Evolutionary conservation across 2,329 filamentous ascomycete genomes (phyloP), one percentile per base, ranked within the genome.

Genomic region (Colletotrichum siamense): DNA sequence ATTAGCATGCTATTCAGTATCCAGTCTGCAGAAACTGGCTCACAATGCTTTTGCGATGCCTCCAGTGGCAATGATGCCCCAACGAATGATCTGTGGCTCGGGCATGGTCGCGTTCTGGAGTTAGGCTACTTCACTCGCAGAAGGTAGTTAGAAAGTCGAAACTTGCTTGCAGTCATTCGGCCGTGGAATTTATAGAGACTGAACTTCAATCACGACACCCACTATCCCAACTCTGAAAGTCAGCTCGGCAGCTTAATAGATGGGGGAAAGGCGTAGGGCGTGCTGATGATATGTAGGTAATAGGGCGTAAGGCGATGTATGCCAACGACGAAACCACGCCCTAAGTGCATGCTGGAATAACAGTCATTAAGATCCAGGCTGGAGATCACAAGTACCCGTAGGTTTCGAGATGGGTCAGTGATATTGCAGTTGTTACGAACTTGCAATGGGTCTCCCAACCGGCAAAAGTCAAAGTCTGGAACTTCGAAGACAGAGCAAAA

Each of bases 21-120:
- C n/a, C 10, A 52, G 10, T 22, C 2, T 22, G 6, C 6, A 4
- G 61, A 24, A 44, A 32, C 5, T n/a, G 16, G 82, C 89, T 81
- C 77, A 91, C 90, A 52, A 52, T 52, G 10, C 88, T 81, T 90
- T 86, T 55, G 91, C 91, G 80, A 92, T 92, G 79, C 89, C 86
- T 69, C 90, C 91, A 2, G 91, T 92, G 82, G 91, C 91, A 85
- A 92, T 85, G 82, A 92, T 92, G 79, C 91, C 91, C 91, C 91
- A 92, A 84, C 86, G 88, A 71, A 91, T 75, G 59, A 87, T 89
- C 79, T 86, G 88, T 6, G 90, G 87, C 80, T 87, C 82, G 86
- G 88, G 87, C 12, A 77, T 82, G 81, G 44, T 52, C 44, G n/a
- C 7, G n/a, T 52, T 24, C n/a, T 6, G n/a, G n/a, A 52, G 10